phyloP scores from a whole-genome alignment of 228 moss, liverwort and hornwort genomes.

The Sphagnum fallax region DNA sequence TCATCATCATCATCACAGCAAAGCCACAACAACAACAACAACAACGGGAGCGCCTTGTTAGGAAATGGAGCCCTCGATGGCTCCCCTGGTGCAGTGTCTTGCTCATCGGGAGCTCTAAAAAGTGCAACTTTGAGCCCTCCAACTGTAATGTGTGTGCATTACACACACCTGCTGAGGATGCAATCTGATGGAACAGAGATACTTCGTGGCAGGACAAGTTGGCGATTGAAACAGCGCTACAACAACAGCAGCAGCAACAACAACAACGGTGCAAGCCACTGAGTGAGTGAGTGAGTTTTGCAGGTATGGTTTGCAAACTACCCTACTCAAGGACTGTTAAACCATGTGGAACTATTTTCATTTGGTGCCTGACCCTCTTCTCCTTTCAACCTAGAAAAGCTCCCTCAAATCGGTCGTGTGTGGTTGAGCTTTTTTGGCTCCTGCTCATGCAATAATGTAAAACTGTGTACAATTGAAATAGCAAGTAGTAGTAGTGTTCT shows the following conservation, averaged over 20 bases:
- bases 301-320: too few species aligned
- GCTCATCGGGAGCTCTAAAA: slow-evolving; percentile 10
- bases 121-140: slow-evolving; percentile 9
- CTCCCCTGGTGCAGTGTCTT: slow-evolving; percentile 2
- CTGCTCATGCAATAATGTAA: too few species aligned
- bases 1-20: not conserved
- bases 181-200: slow-evolving; percentile 33
- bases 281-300: not conserved
- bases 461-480: too few species aligned
- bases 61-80: not conserved
- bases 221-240: slow-evolving; percentile 27
- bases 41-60: slow-evolving; percentile 4
- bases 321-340: too few species aligned
- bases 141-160: slow-evolving; percentile 13
- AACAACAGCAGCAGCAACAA: not conserved
- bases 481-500: too few species aligned
- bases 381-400: too few species aligned
- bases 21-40: not conserved
- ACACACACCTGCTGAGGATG: slow-evolving; percentile 22
- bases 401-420: too few species aligned
- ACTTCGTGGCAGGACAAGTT: slow-evolving; percentile 31
- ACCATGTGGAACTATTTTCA: too few species aligned
- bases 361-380: too few species aligned
- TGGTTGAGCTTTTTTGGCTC: too few species aligned
- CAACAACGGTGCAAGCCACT: not conserved